Conservation (phyloP, 2,329 filamentous ascomycete genomes). For the Parastagonospora avenae region DNA sequence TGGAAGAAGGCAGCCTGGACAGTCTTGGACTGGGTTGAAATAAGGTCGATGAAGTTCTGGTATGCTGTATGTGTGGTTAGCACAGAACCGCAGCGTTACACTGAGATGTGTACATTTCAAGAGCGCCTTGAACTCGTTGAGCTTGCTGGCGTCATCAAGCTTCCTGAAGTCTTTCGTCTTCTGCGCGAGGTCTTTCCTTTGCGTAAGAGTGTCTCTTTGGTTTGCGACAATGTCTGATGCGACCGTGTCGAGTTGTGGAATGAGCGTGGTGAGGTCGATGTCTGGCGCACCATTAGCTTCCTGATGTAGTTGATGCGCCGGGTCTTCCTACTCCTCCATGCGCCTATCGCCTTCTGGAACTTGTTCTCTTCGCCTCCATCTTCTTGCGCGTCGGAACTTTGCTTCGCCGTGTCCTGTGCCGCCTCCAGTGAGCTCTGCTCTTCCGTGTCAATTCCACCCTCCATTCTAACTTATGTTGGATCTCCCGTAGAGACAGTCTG, state of each 20-base stretch:
- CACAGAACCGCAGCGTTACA: neutral
- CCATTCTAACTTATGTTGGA: conserved; percentile 27
- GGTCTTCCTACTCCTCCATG: conserved; percentile 80
- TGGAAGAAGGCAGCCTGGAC: conserved; percentile 93
- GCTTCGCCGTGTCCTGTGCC: conserved; percentile 14
- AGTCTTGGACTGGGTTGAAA: conserved; percentile 94
- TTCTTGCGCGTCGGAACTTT: conserved; percentile 10
- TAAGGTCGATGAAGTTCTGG: conserved; percentile 93
- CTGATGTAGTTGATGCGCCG: neutral
- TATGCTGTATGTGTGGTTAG: conserved; percentile 68
- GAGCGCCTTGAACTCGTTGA: conserved; percentile 85
- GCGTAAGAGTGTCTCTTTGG: conserved; percentile 92
- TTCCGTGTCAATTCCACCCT: conserved; percentile 42
- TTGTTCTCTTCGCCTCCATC: conserved; percentile 71
- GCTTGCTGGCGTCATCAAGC: conserved; percentile 83
- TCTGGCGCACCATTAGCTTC: conserved; percentile 57
- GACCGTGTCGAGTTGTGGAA: conserved; percentile 85
- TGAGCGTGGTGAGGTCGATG: conserved; percentile 83
- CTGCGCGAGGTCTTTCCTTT: conserved; percentile 96
- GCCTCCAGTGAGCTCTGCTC: conserved; percentile 29
- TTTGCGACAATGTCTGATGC: conserved; percentile 94
- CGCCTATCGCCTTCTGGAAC: conserved; percentile 93
- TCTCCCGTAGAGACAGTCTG: neutral
- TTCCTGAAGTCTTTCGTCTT: conserved; percentile 99
- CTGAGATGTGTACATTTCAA: conserved; percentile 69